Evolutionary conservation across 257 asterid genomes (phyloP).

Genomic region (Primulina tabacum): DNA sequence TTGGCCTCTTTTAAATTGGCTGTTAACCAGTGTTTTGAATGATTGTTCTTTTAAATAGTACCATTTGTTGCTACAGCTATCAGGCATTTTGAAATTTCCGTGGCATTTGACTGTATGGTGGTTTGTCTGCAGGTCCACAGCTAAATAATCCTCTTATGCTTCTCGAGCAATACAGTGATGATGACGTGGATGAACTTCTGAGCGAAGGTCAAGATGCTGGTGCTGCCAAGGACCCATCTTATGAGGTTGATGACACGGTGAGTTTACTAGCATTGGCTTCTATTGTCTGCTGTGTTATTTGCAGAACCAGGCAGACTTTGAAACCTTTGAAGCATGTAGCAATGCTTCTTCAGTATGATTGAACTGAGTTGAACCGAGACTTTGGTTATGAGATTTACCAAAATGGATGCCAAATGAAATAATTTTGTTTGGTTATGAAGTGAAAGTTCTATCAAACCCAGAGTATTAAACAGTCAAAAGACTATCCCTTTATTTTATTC

Average conservation of each 20-base stretch:
- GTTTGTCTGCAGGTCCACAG: constrained; percentile 54
- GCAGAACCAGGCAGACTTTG: not conserved
- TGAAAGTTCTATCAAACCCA: not conserved
- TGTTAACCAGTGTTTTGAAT: constrained; percentile 24
- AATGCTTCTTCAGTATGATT: too few relatives aligned
- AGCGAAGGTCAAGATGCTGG: constrained; percentile 36
- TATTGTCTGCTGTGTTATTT: constrained; percentile 1
- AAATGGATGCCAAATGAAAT: not conserved
- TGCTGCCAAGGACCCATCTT: constrained; percentile 39
- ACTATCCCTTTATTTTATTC: too few relatives aligned
- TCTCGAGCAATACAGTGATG: constrained; percentile 96
- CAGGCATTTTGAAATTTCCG: constrained; percentile 14
- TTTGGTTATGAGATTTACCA: not conserved
- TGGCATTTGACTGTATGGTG: constrained; percentile 41
- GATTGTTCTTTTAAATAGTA: constrained; percentile 22
- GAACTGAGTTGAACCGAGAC: not conserved
- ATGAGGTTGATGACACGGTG: constrained; percentile 53
- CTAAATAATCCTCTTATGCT: constrained; percentile 73
- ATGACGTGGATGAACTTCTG: constrained; percentile 65
- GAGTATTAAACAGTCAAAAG: not conserved
- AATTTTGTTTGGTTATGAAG: not conserved
- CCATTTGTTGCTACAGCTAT: constrained; percentile 13
- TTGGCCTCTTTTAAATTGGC: constrained; percentile 27
- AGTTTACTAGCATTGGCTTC: constrained; percentile 15
- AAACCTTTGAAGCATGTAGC: not conserved